Evolutionary conservation across 2,329 filamentous ascomycete species (phyloP), one percentile per base, ranked within the genome.

Genomic region (Cladobotryum mycophilum): DNA sequence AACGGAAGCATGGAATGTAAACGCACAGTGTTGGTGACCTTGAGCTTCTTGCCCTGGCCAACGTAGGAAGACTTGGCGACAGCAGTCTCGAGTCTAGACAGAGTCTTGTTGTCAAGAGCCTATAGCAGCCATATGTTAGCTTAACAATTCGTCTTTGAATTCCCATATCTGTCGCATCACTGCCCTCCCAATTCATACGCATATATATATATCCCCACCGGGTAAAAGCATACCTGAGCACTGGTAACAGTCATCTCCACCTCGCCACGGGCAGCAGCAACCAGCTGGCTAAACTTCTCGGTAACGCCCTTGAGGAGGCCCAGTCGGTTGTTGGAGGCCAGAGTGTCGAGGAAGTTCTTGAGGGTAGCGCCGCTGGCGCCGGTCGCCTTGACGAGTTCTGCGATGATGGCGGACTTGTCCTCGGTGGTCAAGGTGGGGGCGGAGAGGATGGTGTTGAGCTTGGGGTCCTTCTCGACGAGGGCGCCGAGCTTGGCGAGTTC

Each of bases 251-350:
- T 82, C 74, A 97, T 78, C 80, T 99, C 93, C 62, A 97, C 79
- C 85, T 99, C 93, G 58, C 93, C 93, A 61, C 84, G 85, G 61
- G 89, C 79, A 59, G 93, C 93, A 64, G 89, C 83, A 79, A 97
- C 95, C 65, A 99, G 76, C 68, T 85, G 79, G 60, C 68, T 78
- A 66, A 96, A 99, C 82, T 97, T 96, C 67, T 87, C 82, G 68
- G 83, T 85, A 57, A 97, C 86, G 62, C 85, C 84, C 71, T 85
- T 79, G 56, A 99, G 80, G 56, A 93, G 77, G 58, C 85, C 84
- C 61, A 99, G 79, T 61, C 93, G 84, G 84, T 99, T 99, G 84
- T 99, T 95, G 77, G 93, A 89, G 60, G 93, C 92, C 53, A 99
- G 82, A 52, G 92, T 88, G 52, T 77, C 68, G 62, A 99, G 82